phyloP scores from a whole-genome alignment of 257 asterid genomes.

The Solanum habrochaites region DNA sequence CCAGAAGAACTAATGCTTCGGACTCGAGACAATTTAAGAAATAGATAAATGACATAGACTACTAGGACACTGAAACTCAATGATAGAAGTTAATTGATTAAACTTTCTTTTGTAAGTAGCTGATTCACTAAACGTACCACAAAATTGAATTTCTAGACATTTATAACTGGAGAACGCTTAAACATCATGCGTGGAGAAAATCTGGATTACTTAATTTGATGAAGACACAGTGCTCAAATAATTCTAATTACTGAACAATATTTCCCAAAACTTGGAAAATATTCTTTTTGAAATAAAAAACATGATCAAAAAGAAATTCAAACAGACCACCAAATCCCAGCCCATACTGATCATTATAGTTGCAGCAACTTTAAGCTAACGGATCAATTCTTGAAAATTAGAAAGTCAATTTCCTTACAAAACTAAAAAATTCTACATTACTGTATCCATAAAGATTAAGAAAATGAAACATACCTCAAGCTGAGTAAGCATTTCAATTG shows the following conservation, averaged over 20 bases:
- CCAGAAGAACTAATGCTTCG: background rate
- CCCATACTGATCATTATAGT: background rate
- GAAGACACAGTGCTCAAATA: background rate
- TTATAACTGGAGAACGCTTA: background rate
- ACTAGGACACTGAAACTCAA: background rate
- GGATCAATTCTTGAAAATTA: background rate
- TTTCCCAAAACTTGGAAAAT: background rate
- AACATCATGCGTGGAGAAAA: background rate
- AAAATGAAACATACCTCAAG: slow-evolving; percentile 55
- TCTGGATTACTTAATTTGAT: background rate
- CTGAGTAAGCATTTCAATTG: slow-evolving; percentile 82
- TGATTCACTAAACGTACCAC: background rate
- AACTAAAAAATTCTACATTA: background rate
- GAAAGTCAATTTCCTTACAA: background rate
- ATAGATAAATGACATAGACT: background rate
- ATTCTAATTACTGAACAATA: background rate
- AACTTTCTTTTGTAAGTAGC: background rate
- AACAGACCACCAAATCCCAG: background rate
- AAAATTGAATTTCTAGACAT: background rate
- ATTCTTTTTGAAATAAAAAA: background rate
- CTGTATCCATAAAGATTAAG: background rate
- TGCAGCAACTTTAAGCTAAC: background rate
- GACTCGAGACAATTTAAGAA: background rate
- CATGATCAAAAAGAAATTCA: background rate
- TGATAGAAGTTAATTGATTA: background rate